Evolutionary conservation across 768 basidiomycete genomes (phyloP).

Genomic region (Auricularia sp.): DNA sequence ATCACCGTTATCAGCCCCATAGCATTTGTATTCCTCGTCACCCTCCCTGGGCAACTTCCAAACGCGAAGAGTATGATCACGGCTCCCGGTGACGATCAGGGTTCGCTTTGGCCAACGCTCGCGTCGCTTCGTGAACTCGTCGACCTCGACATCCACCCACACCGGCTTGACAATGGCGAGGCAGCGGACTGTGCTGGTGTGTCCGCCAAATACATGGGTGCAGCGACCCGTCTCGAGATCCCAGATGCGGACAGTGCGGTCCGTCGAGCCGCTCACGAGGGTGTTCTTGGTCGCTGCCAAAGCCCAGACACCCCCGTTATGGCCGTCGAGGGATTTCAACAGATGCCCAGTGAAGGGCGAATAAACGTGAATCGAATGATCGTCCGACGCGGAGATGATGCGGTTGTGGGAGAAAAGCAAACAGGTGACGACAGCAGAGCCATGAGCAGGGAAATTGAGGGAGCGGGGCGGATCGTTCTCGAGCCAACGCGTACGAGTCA

Average conservation of each 20-base stretch:
- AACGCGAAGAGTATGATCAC: slow-evolving; percentile 56
- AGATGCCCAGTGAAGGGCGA: slow-evolving; percentile 75
- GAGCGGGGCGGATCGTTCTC: slow-evolving; percentile 62
- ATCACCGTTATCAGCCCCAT: slow-evolving; percentile 44
- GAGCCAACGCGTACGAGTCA: slow-evolving; percentile 74
- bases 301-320: slow-evolving; percentile 96
- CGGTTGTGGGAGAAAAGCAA: slow-evolving; percentile 89
- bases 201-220: slow-evolving; percentile 90
- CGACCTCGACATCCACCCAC: slow-evolving; percentile 62
- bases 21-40: slow-evolving; percentile 66
- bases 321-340: slow-evolving; percentile 68
- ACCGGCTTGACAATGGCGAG: slow-evolving; percentile 94
- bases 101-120: slow-evolving; percentile 69
- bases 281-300: slow-evolving; percentile 81
- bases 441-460: slow-evolving; percentile 78
- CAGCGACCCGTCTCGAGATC: slow-evolving; percentile 69
- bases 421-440: slow-evolving; percentile 88
- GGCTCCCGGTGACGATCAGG: slow-evolving; percentile 62
- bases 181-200: slow-evolving; percentile 93
- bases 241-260: slow-evolving; percentile 90
- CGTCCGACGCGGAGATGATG: slow-evolving; percentile 95
- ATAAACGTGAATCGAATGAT: slow-evolving; percentile 93
- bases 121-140: slow-evolving; percentile 47
- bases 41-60: slow-evolving; percentile 60
- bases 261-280: slow-evolving; percentile 86